Conservation (phyloP, 139 green algal genomes). For the Chlorella sp. region DNA sequence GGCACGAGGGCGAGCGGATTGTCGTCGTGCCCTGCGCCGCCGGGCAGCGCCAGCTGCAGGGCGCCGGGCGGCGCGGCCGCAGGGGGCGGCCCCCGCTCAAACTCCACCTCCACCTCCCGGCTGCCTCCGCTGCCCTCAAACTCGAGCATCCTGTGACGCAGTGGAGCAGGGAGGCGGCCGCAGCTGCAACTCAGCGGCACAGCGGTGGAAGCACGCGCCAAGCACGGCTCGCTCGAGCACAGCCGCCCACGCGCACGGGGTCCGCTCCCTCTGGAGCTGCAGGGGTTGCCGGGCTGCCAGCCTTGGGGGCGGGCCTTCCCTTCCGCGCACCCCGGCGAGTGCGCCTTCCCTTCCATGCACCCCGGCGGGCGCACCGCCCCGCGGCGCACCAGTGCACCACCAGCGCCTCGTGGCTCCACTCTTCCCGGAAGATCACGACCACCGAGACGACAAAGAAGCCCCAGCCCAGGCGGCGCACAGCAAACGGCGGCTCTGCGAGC, state of each 20-base stretch:
- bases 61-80: not conserved
- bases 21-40: too few relatives aligned
- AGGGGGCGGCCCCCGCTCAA: not conserved
- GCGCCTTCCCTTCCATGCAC: too few relatives aligned
- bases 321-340: too few relatives aligned
- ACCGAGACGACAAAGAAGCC: conserved; percentile 5
- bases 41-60: not conserved
- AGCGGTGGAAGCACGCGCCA: too few relatives aligned
- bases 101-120: not conserved
- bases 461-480: conserved; percentile 9
- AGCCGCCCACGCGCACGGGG: not conserved
- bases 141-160: not conserved
- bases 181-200: too few relatives aligned
- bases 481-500: conserved; percentile 9
- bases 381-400: not conserved
- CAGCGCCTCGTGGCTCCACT: conserved; percentile 13
- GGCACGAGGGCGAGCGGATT: too few relatives aligned
- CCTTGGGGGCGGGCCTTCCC: too few relatives aligned
- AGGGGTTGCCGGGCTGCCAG: not conserved
- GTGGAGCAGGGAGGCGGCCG: too few relatives aligned
- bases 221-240: not conserved
- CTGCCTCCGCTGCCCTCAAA: not conserved
- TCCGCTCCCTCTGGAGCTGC: not conserved
- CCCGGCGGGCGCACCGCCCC: too few relatives aligned
- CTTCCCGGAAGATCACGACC: not conserved